A percentile compares a stretch with the other conserved stretches of the same genome.
These are phyloP conservation scores for Aspergillus sclerotialis DNA, from an alignment of 2,329 filamentous ascomycete species.

Conservation along the genomic window DNA sequence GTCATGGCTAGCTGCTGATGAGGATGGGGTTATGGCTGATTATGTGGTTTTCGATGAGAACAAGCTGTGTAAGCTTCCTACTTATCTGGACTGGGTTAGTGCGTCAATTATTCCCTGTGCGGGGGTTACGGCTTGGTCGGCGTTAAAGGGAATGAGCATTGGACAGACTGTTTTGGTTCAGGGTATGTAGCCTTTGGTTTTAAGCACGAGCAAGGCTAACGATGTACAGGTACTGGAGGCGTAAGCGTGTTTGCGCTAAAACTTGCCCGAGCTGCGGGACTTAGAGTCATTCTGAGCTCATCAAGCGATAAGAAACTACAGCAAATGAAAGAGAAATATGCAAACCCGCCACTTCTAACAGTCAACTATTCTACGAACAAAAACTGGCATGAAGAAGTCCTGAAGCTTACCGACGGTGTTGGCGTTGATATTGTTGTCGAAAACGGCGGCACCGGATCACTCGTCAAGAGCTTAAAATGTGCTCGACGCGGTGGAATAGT, in stretches of 20 bases:
- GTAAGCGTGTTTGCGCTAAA: constrained; percentile 31
- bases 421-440: constrained; percentile 35
- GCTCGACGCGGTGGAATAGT: constrained; percentile 36
- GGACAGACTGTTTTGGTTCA: constrained; percentile 40
- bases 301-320: constrained; percentile 29
- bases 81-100: constrained; percentile 29
- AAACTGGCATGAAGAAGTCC: constrained; percentile 27
- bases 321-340: constrained; percentile 18
- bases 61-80: constrained; percentile 29
- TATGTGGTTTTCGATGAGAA: constrained; percentile 38
- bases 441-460: constrained; percentile 31
- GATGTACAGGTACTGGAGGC: constrained; percentile 27
- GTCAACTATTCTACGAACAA: constrained; percentile 26
- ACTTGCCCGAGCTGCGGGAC: constrained; percentile 23
- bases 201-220: not conserved
- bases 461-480: constrained; percentile 35
- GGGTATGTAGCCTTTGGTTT: constrained; percentile 18
- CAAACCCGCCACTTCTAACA: constrained; percentile 14
- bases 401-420: constrained; percentile 22
- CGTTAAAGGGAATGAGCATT: constrained; percentile 33
- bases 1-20: constrained; percentile 40
- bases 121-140: constrained; percentile 41
- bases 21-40: constrained; percentile 38
- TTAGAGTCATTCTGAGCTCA: constrained; percentile 32
- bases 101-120: constrained; percentile 38